Evolutionary conservation across 352 stramenopile species (phyloP), one percentile per base, ranked within the genome.

Genomic region (Globisporangium cystogenes): DNA sequence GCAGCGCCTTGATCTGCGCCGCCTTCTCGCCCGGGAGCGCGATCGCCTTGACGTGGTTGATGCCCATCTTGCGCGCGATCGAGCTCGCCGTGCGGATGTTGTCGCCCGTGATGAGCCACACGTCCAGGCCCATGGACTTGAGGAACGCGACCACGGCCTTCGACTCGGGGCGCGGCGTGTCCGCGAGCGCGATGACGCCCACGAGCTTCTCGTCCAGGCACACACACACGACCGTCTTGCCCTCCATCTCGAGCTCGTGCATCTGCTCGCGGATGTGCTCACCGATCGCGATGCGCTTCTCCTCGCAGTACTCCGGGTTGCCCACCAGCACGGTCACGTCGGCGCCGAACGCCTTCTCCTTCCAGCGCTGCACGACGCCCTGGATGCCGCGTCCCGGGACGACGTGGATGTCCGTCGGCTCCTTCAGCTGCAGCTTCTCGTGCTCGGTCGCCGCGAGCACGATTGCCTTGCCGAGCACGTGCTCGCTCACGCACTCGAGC

Each of bases 21-120:
- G 96, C 81, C 62, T 99, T 99, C 62, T 98, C 90, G 42, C 93
- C 91, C 3, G 95, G 95, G 4, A 98, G 72, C 21, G 97, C 78
- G 56, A 97, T 76, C 0, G 87, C 85, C 62, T 83, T 90, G 24
- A 95, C 82, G 48, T 87, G 70, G 51, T 87, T 73, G 23, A 98
- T 90, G 24, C 87, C 92, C 62, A 98, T 82, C 64, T 96, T 72
- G 37, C 76, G 71, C 2, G 84, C 93, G 40, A 98, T 90, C 0
- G 86, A 78, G 20, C 76, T 86, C 10, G 95, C 96, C 6, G 94
- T 97, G 18, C 88, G 85, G 39, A 95, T 78, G 53, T 97, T 95
- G 67, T 99, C 96, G 20, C 97, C 86, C 7, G 84, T 96, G 53
- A 96, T 87, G 23, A 96, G 60, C 82, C 83, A 95, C 42, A 94